Conservation (phyloP, 2,329 filamentous ascomycete species). For the Triangularia verruculosa region DNA sequence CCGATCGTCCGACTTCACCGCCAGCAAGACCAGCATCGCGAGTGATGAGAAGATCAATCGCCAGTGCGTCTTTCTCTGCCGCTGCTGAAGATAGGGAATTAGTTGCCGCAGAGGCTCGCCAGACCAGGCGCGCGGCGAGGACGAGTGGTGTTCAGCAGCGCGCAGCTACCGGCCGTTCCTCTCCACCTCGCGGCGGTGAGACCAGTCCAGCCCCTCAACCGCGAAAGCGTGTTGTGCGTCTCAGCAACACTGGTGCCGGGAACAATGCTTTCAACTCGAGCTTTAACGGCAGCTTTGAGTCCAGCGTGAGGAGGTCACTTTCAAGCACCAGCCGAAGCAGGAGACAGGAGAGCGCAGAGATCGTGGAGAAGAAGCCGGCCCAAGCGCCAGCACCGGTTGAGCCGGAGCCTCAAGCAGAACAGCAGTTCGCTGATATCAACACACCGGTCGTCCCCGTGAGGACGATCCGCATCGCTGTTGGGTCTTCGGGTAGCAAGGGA, state of each 20-base stretch:
- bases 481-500: conserved; percentile 47
- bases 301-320: conserved; percentile 51
- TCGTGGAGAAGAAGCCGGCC: conserved; percentile 33
- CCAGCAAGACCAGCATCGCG: conserved; percentile 42
- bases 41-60: conserved; percentile 49
- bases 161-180: conserved; percentile 26
- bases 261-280: conserved; percentile 32
- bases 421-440: conserved; percentile 40
- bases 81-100: conserved; percentile 39
- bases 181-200: conserved; percentile 47
- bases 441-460: conserved; percentile 52
- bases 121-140: conserved; percentile 42
- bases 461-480: conserved; percentile 53
- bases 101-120: conserved; percentile 26
- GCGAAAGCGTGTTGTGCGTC: conserved; percentile 55
- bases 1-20: conserved; percentile 22
- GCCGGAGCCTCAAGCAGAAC: conserved; percentile 29
- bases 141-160: conserved; percentile 46
- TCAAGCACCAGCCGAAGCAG: conserved; percentile 35
- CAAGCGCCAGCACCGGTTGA: conserved; percentile 13
- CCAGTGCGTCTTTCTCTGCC: conserved; percentile 45
- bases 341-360: conserved; percentile 28
- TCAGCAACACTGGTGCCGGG: conserved; percentile 44
- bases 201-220: conserved; percentile 44
- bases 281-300: conserved; percentile 29